These are phyloP conservation scores for Hymenoscyphus albidus DNA, from an alignment of 2,329 filamentous ascomycete species.

Conservation along the genomic window DNA sequence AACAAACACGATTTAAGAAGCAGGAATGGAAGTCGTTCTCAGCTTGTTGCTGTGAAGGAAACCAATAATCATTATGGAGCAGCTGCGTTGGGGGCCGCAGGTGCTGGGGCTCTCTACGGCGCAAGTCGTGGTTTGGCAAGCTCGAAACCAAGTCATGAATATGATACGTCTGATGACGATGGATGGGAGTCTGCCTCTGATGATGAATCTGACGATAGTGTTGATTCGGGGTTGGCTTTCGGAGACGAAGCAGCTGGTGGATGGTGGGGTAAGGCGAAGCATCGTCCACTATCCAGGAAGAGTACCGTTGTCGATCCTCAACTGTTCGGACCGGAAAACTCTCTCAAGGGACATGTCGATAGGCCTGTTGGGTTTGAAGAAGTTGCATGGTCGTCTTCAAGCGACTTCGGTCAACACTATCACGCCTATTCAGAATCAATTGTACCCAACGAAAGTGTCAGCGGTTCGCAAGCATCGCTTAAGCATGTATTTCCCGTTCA, in stretches of 20 bases:
- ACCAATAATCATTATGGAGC: constrained; percentile 2
- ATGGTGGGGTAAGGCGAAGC: constrained; percentile 34
- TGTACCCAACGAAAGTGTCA: constrained; percentile 36
- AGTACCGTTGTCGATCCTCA: constrained; percentile 53
- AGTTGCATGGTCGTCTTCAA: constrained; percentile 32
- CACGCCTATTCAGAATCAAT: constrained; percentile 12
- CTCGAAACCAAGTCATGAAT: constrained; percentile 32
- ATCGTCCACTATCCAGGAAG: constrained; percentile 37
- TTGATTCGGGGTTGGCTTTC: constrained; percentile 58
- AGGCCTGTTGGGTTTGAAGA: constrained; percentile 54
- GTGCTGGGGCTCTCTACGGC: constrained; percentile 9
- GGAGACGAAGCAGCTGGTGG: constrained; percentile 40
- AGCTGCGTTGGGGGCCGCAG: neutral
- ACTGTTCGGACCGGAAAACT: constrained; percentile 58
- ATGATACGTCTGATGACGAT: constrained; percentile 43
- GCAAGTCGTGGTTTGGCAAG: constrained; percentile 27
- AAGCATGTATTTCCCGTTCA: constrained; percentile 65
- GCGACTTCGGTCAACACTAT: constrained; percentile 31
- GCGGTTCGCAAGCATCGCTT: constrained; percentile 42
- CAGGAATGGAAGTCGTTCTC: constrained; percentile 22
- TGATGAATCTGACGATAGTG: constrained; percentile 47
- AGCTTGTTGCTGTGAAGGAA: constrained; percentile 17
- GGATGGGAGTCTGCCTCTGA: constrained; percentile 58
- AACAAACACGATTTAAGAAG: constrained; percentile 37
- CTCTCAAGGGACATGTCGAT: constrained; percentile 53